Evolutionary conservation across 2,329 filamentous ascomycete species (phyloP).

Genomic region (Magnaporthiopsis incrustans): DNA sequence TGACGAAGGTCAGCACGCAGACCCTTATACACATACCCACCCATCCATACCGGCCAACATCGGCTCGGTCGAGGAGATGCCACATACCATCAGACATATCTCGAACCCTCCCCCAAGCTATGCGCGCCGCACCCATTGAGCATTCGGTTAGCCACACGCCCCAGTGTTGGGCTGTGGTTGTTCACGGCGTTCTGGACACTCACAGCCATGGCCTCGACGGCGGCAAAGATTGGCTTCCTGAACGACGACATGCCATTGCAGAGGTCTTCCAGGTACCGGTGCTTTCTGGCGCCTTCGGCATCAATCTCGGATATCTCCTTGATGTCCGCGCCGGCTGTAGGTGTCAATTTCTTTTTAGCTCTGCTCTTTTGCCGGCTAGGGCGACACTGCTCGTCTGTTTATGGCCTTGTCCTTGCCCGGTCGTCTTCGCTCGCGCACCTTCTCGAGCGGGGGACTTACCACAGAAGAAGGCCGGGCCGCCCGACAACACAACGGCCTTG

Average conservation of each 20-base stretch:
- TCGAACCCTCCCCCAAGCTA: conserved; percentile 44
- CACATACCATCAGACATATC: conserved; percentile 34
- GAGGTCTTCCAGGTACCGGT: conserved; percentile 30
- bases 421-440: not conserved
- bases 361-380: too few species aligned
- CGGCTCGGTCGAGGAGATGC: not conserved
- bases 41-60: not conserved
- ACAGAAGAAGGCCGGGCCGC: conserved; percentile 5
- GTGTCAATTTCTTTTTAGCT: not conserved
- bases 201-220: conserved; percentile 42
- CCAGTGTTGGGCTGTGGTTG: conserved; percentile 1
- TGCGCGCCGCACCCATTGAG: not conserved
- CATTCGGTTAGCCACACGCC: not conserved
- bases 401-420: not conserved
- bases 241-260: conserved; percentile 26
- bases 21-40: not conserved
- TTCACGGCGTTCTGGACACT: conserved; percentile 16
- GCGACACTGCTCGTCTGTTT: not conserved
- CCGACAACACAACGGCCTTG: conserved; percentile 6
- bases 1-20: conserved; percentile 1
- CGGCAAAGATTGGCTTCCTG: conserved; percentile 39
- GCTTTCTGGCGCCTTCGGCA: conserved; percentile 19
- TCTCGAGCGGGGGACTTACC: not conserved
- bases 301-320: conserved; percentile 23
- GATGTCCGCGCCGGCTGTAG: conserved; percentile 26